These are phyloP conservation scores for Umbelopsis vinacea DNA, from an alignment of 192 early-diverging fungal species.

Conservation along the genomic window DNA sequence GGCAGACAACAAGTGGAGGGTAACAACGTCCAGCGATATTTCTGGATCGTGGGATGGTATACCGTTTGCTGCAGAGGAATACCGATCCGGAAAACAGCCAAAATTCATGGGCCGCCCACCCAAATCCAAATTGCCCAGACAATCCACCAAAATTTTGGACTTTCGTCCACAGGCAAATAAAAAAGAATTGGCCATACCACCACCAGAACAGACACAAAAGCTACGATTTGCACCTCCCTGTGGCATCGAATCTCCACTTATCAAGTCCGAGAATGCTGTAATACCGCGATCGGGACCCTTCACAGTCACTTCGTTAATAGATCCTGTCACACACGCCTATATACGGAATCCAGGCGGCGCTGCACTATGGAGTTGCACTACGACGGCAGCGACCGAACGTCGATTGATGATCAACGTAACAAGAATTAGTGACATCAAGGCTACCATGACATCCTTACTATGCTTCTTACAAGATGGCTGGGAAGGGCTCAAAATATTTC, in stretches of 20 bases:
- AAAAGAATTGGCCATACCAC: neutral
- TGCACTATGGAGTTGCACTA: slow-evolving; percentile 3
- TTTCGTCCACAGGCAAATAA: neutral
- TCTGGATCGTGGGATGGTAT: slow-evolving; percentile 1
- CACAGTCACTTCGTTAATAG: slow-evolving; percentile 20
- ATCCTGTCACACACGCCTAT: slow-evolving; percentile 19
- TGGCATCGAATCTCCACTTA: neutral
- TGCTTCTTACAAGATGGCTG: slow-evolving; percentile 13
- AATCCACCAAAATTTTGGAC: neutral
- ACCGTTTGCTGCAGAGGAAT: slow-evolving; percentile 19
- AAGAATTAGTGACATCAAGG: slow-evolving; percentile 8
- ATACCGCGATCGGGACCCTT: slow-evolving; percentile 14
- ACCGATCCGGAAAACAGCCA: slow-evolving; percentile 2
- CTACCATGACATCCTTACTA: slow-evolving; percentile 7
- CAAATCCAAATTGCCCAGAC: slow-evolving; percentile 22
- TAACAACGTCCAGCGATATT: slow-evolving; percentile 28
- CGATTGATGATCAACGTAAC: slow-evolving; percentile 9
- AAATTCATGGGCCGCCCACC: slow-evolving; percentile 28
- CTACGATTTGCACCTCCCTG: slow-evolving; percentile 14
- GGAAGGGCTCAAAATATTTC: neutral
- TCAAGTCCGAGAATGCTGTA: neutral
- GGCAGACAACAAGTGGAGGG: slow-evolving; percentile 20
- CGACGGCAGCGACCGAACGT: neutral
- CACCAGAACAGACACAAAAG: neutral
- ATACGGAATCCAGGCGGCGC: slow-evolving; percentile 20